A percentile compares a stretch with the other conserved stretches of the same genome.
These are phyloP conservation scores for Iodosphaeria phyllophila DNA, from an alignment of 2,329 filamentous ascomycete genomes.

Conservation along the genomic window DNA sequence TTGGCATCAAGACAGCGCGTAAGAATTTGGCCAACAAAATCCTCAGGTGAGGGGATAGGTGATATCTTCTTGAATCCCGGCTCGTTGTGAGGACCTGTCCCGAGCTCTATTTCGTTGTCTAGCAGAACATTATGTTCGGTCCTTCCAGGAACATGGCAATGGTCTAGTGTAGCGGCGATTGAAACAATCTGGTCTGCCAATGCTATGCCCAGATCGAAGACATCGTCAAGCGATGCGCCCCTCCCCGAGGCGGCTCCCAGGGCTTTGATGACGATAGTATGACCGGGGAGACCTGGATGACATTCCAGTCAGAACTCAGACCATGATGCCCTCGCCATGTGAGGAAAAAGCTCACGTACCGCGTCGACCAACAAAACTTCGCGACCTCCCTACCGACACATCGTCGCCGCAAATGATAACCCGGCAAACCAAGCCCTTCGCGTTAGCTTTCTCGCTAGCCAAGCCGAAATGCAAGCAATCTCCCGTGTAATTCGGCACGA, in stretches of 20 bases:
- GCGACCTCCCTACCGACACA: conserved; percentile 40
- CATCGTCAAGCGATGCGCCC: conserved; percentile 27
- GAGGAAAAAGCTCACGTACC: too few relatives aligned
- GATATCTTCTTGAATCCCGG: conserved; percentile 38
- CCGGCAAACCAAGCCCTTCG: conserved; percentile 30
- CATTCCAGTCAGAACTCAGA: conserved; percentile 41
- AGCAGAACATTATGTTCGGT: conserved; percentile 27
- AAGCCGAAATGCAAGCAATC: conserved; percentile 44
- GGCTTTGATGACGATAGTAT: conserved; percentile 39
- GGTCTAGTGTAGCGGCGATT: conserved; percentile 38
- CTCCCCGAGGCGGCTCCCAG: conserved; percentile 29
- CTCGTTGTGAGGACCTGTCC: conserved; percentile 50
- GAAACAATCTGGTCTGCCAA: conserved; percentile 33
- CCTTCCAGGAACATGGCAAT: conserved; percentile 38
- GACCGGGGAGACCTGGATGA: conserved; percentile 40
- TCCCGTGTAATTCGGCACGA: conserved; percentile 47
- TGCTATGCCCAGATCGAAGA: conserved; percentile 29
- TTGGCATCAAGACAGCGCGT: conserved; percentile 38
- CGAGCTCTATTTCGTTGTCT: conserved; percentile 37
- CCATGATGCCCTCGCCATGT: too few relatives aligned
- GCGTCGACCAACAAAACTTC: conserved; percentile 38
- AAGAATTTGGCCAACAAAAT: conserved; percentile 37
- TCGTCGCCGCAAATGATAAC: conserved; percentile 47
- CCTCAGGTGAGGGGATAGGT: conserved; percentile 27
- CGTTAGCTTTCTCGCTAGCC: conserved; percentile 36